These are phyloP conservation scores for Barnettozyma wickerhamii DNA, from an alignment of 805 yeast genomes.

Conservation along the genomic window DNA sequence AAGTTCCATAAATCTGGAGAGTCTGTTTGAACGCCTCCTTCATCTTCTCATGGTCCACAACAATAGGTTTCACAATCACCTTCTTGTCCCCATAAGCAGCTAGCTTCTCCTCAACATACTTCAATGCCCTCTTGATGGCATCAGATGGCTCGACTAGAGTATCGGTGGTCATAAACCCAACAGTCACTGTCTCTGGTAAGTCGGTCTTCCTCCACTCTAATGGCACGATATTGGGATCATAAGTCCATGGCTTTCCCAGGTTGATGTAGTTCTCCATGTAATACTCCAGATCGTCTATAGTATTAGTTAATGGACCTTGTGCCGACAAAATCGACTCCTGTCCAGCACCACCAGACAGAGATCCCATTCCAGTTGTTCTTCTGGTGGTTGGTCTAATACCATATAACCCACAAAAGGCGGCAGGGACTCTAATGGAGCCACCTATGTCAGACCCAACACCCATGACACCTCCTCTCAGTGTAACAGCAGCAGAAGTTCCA, in stretches of 20 bases:
- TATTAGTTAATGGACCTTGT: slow-evolving; percentile 64
- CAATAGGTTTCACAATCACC: slow-evolving; percentile 41
- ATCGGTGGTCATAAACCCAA: slow-evolving; percentile 60
- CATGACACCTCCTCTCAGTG: slow-evolving; percentile 51
- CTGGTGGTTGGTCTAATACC: slow-evolving; percentile 61
- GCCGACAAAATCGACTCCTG: slow-evolving; percentile 62
- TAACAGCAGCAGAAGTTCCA: slow-evolving; percentile 64
- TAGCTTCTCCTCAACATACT: slow-evolving; percentile 49
- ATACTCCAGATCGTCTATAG: slow-evolving; percentile 61
- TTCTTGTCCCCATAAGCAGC: slow-evolving; percentile 33
- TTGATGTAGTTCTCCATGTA: slow-evolving; percentile 53
- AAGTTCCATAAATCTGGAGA: slow-evolving; percentile 53
- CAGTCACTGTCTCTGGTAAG: slow-evolving; percentile 41
- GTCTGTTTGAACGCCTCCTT: slow-evolving; percentile 52
- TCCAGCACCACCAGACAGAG: slow-evolving; percentile 27
- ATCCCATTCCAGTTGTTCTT: slow-evolving; percentile 32
- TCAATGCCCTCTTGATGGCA: slow-evolving; percentile 54
- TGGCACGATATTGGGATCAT: slow-evolving; percentile 35
- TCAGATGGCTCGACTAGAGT: slow-evolving; percentile 65
- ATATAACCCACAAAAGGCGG: slow-evolving; percentile 56
- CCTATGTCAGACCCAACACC: slow-evolving; percentile 74
- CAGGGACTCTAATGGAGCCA: slow-evolving; percentile 66
- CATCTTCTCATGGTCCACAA: slow-evolving; percentile 49
- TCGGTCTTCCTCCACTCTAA: slow-evolving; percentile 36
- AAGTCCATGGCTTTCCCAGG: slow-evolving; percentile 61